Conservation (phyloP, 2,329 filamentous ascomycete genomes). For the Lomentospora prolificans region DNA sequence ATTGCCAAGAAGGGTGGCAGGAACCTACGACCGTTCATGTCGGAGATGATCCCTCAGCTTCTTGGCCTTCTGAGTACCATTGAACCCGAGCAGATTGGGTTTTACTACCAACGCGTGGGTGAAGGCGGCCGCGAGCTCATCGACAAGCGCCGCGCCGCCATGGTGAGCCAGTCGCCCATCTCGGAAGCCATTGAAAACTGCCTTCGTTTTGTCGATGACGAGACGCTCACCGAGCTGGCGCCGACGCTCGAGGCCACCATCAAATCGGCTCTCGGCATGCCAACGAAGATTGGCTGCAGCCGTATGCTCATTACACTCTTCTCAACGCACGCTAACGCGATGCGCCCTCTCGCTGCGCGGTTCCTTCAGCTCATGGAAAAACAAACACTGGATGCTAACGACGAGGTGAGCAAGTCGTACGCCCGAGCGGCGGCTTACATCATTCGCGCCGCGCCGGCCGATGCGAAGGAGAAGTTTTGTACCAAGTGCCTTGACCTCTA, state of each 20-base stretch:
- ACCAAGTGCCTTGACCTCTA: conserved; percentile 58
- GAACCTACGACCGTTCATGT: conserved; percentile 68
- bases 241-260: conserved; percentile 67
- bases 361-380: conserved; percentile 74
- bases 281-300: conserved; percentile 86
- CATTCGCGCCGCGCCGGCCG: conserved; percentile 46
- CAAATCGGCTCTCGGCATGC: conserved; percentile 79
- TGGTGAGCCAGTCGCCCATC: conserved; percentile 77
- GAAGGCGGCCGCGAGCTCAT: conserved; percentile 83
- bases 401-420: conserved; percentile 85
- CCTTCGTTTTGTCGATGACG: conserved; percentile 71
- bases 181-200: conserved; percentile 88
- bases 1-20: conserved; percentile 85
- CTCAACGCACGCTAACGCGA: conserved; percentile 65
- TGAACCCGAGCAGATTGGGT: conserved; percentile 84
- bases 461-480: conserved; percentile 40
- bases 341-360: conserved; percentile 63
- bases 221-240: conserved; percentile 65
- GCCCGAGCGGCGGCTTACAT: conserved; percentile 81
- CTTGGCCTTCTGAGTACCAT: conserved; percentile 76
- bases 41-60: conserved; percentile 70
- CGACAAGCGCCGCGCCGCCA: conserved; percentile 73
- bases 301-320: conserved; percentile 77
- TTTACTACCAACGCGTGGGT: conserved; percentile 80
- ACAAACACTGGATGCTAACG: conserved; percentile 80